Evolutionary conservation across 768 basidiomycete genomes (phyloP).

Genomic region (Peribolospora kevripleyi): DNA sequence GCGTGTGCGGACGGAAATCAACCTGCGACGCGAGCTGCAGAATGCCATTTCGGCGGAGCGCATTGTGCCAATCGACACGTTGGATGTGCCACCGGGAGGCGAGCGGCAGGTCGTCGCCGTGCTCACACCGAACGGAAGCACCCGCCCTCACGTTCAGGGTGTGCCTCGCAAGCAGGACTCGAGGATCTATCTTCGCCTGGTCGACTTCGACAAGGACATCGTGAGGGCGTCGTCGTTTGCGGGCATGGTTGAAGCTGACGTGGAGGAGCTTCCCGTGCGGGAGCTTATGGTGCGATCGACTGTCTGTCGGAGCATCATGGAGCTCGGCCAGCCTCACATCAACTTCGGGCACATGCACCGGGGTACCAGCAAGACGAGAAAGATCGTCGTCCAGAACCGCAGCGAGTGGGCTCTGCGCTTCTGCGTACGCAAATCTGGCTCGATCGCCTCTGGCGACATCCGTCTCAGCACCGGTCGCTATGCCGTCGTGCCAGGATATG

Average conservation of each 20-base stretch:
- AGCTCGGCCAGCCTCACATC: slow-evolving; percentile 18
- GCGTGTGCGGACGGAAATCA: slow-evolving; percentile 14
- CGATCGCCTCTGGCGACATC: slow-evolving; percentile 17
- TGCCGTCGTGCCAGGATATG: slow-evolving; percentile 17
- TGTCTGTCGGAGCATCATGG: slow-evolving; percentile 15
- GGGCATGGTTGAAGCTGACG: too few species aligned
- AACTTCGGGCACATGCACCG: slow-evolving; percentile 18
- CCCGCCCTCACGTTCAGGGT: slow-evolving; percentile 14
- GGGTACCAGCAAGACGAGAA: slow-evolving; percentile 16
- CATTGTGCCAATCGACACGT: slow-evolving; percentile 11
- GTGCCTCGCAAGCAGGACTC: slow-evolving; percentile 16
- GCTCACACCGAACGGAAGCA: slow-evolving; percentile 16
- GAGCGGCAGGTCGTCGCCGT: slow-evolving; percentile 14
- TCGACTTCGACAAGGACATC: slow-evolving; percentile 13
- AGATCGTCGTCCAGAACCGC: slow-evolving; percentile 18
- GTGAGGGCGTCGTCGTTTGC: background rate
- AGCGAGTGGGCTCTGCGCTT: slow-evolving; percentile 17
- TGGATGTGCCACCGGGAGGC: slow-evolving; percentile 9
- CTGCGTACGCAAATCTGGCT: slow-evolving; percentile 16
- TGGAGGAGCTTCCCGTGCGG: slow-evolving; percentile 14
- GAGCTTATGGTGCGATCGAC: slow-evolving; percentile 16
- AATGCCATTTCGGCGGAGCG: slow-evolving; percentile 12
- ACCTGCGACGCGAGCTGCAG: slow-evolving; percentile 13
- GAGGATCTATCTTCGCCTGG: slow-evolving; percentile 15
- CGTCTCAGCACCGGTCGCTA: slow-evolving; percentile 17